Conservation (phyloP, 768 basidiomycete genomes). For the Leucocoprinus leucothites region DNA sequence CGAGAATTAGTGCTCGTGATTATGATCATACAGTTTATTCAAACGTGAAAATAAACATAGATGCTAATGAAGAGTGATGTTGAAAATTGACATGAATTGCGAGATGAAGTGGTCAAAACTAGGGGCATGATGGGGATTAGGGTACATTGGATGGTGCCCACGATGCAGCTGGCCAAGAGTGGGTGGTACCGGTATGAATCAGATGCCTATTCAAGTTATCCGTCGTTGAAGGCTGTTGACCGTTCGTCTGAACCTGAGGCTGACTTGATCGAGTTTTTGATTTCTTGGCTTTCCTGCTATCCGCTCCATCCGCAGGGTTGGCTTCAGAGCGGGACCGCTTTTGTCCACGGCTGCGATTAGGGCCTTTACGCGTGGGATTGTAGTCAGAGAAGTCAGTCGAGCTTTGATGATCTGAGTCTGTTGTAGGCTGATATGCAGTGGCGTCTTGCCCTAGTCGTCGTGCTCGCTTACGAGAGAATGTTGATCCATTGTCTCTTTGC, state of each 20-base stretch:
- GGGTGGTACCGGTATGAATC: neutral
- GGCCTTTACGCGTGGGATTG: slow-evolving; percentile 13
- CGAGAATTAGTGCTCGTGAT: no score
- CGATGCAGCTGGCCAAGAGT: slow-evolving; percentile 10
- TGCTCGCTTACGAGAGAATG: neutral
- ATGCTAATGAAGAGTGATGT: no score
- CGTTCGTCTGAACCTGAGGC: neutral
- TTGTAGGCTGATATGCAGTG: slow-evolving; percentile 32
- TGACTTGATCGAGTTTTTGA: slow-evolving; percentile 21
- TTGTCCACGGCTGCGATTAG: slow-evolving; percentile 25
- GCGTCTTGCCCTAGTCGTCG: slow-evolving; percentile 11
- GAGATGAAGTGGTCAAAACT: neutral
- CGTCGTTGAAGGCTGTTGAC: neutral
- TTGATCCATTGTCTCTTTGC: neutral
- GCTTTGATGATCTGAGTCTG: slow-evolving; percentile 18
- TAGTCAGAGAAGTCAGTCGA: slow-evolving; percentile 27
- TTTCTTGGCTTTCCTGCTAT: slow-evolving; percentile 32
- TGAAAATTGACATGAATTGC: no score
- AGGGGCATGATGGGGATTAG: neutral
- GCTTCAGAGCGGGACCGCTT: slow-evolving; percentile 34
- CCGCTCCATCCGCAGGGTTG: slow-evolving; percentile 20
- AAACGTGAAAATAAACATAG: neutral
- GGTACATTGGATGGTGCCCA: neutral
- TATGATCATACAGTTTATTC: neutral
- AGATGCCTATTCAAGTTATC: slow-evolving; percentile 14